Evolutionary conservation across 2,329 filamentous ascomycete genomes (phyloP), one percentile per base, ranked within the genome.

Genomic region (Pseudopyricularia javanii): DNA sequence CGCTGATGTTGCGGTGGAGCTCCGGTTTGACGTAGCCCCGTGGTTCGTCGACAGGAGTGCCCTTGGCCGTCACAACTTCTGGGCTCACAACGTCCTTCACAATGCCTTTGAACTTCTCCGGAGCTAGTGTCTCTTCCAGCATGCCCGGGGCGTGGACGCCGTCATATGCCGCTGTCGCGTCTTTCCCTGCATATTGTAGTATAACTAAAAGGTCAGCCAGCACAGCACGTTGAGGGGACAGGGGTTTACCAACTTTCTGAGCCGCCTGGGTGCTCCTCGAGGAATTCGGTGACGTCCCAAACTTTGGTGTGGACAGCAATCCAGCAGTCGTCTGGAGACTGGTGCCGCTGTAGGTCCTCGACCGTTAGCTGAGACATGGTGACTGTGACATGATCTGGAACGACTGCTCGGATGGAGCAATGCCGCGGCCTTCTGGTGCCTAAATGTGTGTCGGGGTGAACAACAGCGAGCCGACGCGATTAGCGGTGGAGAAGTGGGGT

Each of bases 151-250:
- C 66, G 57, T 81, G 78, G 14, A 78, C 68, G 54, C 68, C 64
- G 43, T 72, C 73, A 65, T 76, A 84, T 52, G 67, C 68, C 53
- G 67, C 69, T 26, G 74, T 76, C 3, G 76, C 77, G 64, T 80
- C 75, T 24, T 66, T 67, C n/a, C 77, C 78, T 34, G 75, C 75
- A 53, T 73, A 72, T 48, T 69, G 66, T 30, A 71, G 62, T 35
- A 83, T 68, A 58, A 78, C 67, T 75, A 83, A 52, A 79, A 63
- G 64, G 64, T 60, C 54, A 53, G 43, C 35, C 49, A 47, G 22
- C 26, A 22, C 34, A 40, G 33, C 32, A 34, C 4, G 9, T 11
- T 15, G 17, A 30, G 17, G 24, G 43, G 20, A 40, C n/a, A 20
- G 35, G 9, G 3, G 3, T 34, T 14, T 5, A 54, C 59, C 53